phyloP scores from a whole-genome alignment of 495 filamentous ascomycete genomes.

The Penicillium fimorum region DNA sequence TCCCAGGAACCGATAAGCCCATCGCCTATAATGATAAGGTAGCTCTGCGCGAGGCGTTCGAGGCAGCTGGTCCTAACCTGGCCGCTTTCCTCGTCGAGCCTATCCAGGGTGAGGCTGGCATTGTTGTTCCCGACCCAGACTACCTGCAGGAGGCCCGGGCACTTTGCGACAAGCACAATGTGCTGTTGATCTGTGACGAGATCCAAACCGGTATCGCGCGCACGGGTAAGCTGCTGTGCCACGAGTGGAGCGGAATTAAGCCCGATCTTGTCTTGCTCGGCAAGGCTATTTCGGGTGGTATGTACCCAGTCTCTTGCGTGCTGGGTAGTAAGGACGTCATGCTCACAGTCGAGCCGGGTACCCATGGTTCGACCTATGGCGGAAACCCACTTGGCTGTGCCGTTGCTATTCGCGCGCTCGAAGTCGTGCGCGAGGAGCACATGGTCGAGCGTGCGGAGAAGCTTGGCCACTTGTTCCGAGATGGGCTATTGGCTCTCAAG shows the following conservation, averaged over 20 bases:
- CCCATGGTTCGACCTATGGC: constrained; percentile 95
- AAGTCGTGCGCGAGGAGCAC: constrained; percentile 88
- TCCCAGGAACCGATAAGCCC: constrained; percentile 71
- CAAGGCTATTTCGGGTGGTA: constrained; percentile 96
- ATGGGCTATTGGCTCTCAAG: constrained; percentile 66
- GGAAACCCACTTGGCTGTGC: constrained; percentile 97
- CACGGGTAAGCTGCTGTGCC: constrained; percentile 89
- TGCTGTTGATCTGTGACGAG: constrained; percentile 95
- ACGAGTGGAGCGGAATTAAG: constrained; percentile 91
- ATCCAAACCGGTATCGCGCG: constrained; percentile 97
- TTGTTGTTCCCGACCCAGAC: constrained; percentile 88
- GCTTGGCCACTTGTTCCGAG: constrained; percentile 81
- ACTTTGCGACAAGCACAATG: constrained; percentile 91
- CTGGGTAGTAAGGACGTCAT: constrained; percentile 88
- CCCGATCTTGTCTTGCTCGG: constrained; percentile 92
- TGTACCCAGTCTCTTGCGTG: constrained; percentile 97
- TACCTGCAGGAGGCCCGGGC: constrained; percentile 80
- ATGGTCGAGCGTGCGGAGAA: constrained; percentile 78
- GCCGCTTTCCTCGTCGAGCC: constrained; percentile 96
- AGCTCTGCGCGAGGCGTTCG: constrained; percentile 75
- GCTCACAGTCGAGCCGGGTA: constrained; percentile 95
- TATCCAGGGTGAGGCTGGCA: constrained; percentile 97
- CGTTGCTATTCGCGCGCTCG: constrained; percentile 92
- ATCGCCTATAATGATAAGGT: constrained; percentile 85
- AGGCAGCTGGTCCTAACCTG: constrained; percentile 76